Evolutionary conservation across 2,329 filamentous ascomycete species (phyloP).

Genomic region (Colletotrichum sublineola): DNA sequence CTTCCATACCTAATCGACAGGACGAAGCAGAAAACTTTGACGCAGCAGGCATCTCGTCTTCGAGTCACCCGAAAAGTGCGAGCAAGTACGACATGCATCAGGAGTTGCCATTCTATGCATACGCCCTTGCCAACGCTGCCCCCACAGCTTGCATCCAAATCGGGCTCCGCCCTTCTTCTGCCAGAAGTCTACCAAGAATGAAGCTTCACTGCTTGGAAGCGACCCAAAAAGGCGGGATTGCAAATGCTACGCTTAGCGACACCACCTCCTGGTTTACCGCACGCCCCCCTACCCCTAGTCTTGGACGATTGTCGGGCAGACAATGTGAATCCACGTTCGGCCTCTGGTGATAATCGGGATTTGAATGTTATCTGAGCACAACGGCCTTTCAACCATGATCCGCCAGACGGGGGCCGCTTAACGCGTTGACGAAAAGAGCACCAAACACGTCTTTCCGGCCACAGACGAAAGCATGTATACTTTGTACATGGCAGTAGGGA

Average conservation of each 20-base stretch:
- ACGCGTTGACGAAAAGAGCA: not conserved
- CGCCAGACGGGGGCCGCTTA: slow-evolving; percentile 2
- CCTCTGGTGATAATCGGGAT: not conserved
- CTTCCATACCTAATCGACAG: not conserved
- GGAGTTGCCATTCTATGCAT: slow-evolving; percentile 26
- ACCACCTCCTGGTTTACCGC: not conserved
- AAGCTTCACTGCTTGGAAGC: slow-evolving; percentile 31
- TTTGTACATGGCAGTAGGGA: not conserved
- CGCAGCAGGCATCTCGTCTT: slow-evolving; percentile 32
- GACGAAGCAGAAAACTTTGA: slow-evolving; percentile 3
- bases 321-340: not conserved
- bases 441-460: not conserved
- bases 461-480: slow-evolving; percentile 19
- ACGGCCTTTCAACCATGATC: not conserved
- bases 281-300: slow-evolving; percentile 3
- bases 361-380: not conserved
- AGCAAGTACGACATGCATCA: slow-evolving; percentile 24
- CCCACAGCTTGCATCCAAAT: slow-evolving; percentile 22
- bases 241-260: slow-evolving; percentile 33
- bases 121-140: slow-evolving; percentile 22
- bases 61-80: slow-evolving; percentile 10
- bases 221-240: slow-evolving; percentile 40
- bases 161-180: slow-evolving; percentile 37
- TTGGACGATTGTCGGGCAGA: slow-evolving; percentile 5
- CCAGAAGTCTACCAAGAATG: slow-evolving; percentile 30